Percentiles rank a stretch among this genome's conserved stretches.
These are phyloP conservation scores for Symmetrospora coprosmae DNA, from an alignment of 768 basidiomycete genomes.

Conservation along the genomic window DNA sequence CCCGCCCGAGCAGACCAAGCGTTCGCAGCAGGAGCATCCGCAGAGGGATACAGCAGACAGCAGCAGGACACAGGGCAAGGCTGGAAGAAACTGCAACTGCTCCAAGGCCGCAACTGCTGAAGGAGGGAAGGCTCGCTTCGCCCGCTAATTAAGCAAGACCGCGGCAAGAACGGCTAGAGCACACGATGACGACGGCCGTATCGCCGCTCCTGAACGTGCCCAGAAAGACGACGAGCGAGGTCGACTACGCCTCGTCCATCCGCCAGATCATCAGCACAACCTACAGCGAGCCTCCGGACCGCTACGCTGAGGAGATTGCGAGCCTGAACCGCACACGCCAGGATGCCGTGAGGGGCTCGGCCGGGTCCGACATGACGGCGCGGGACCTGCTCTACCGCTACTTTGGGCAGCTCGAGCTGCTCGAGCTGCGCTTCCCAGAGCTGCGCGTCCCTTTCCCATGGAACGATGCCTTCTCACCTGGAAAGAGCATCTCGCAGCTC, in stretches of 20 bases:
- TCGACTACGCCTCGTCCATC: slow-evolving; percentile 87
- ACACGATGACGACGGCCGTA: not conserved
- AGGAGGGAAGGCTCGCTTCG: too few species aligned
- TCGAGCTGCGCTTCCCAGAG: slow-evolving; percentile 91
- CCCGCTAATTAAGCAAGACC: too few species aligned
- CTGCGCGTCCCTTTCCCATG: slow-evolving; percentile 92
- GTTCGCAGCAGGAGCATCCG: too few species aligned
- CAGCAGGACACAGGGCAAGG: too few species aligned
- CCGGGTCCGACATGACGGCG: slow-evolving; percentile 72
- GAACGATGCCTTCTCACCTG: slow-evolving; percentile 81
- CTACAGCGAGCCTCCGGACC: slow-evolving; percentile 83
- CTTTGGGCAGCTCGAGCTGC: slow-evolving; percentile 93
- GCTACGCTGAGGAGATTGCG: slow-evolving; percentile 69
- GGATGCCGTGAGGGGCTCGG: slow-evolving; percentile 77
- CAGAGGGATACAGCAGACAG: too few species aligned
- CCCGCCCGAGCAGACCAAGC: too few species aligned
- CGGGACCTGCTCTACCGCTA: slow-evolving; percentile 96
- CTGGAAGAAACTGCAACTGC: too few species aligned
- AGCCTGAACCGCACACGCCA: slow-evolving; percentile 79
- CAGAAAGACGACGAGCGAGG: slow-evolving; percentile 85
- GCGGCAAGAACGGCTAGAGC: too few species aligned
- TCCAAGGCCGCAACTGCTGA: too few species aligned
- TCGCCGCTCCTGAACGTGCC: slow-evolving; percentile 58
- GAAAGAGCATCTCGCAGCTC: slow-evolving; percentile 78
- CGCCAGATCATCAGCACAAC: slow-evolving; percentile 71